Percentiles rank a stretch among this genome's conserved stretches.
Evolutionary conservation across 2,329 filamentous ascomycete genomes (phyloP).

Genomic region (Lachnellula cervina): DNA sequence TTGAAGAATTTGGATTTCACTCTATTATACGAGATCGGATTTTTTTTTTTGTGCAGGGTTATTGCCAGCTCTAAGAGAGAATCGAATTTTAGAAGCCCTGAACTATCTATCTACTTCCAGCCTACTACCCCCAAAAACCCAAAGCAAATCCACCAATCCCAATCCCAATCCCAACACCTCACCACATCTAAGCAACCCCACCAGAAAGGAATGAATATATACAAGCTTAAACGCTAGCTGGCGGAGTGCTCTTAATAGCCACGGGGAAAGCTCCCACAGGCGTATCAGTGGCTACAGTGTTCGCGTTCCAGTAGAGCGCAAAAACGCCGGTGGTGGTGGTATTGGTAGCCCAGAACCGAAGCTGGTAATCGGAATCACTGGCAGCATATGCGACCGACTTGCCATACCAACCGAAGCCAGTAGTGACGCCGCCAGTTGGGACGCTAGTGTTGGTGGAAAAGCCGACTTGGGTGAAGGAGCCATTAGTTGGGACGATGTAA

Average conservation of each 20-base stretch:
- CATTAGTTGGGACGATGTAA: constrained; percentile 26
- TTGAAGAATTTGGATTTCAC: too few species aligned
- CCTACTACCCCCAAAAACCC: neutral
- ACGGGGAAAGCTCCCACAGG: constrained; percentile 15
- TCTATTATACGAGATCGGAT: too few species aligned
- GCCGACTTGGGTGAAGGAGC: constrained; percentile 24
- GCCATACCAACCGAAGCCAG: constrained; percentile 32
- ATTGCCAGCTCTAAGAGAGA: too few species aligned
- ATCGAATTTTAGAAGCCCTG: too few species aligned
- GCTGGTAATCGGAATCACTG: constrained; percentile 17
- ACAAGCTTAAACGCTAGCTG: neutral
- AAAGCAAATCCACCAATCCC: neutral
- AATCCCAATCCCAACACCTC: neutral
- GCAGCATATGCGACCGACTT: constrained; percentile 29
- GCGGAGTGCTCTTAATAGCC: constrained; percentile 20
- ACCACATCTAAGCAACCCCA: neutral
- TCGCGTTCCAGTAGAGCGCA: constrained; percentile 24
- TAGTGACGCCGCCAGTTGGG: constrained; percentile 19
- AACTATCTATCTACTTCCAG: neutral
- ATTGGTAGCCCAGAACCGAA: constrained; percentile 24
- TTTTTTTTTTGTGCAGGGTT: too few species aligned
- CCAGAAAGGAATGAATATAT: neutral
- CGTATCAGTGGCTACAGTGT: neutral
- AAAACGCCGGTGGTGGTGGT: constrained; percentile 23
- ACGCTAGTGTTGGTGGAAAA: constrained; percentile 23